phyloP scores from a whole-genome alignment of 2,329 filamentous ascomycete species.

The Cyphellophora europaea region DNA sequence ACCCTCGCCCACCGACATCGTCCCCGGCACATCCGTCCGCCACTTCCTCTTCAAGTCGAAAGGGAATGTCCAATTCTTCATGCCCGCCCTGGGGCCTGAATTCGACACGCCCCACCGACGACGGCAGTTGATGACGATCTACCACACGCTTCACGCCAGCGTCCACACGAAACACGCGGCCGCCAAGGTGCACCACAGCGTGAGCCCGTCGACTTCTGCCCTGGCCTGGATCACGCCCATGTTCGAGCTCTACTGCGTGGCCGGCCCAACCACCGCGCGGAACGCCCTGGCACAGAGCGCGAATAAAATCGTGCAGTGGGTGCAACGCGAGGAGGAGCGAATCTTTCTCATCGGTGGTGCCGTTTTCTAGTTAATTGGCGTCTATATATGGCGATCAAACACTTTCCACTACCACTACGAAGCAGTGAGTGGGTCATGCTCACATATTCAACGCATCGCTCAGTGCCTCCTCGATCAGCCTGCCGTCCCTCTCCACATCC shows the following conservation, averaged over 20 bases:
- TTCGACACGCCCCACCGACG: constrained; percentile 35
- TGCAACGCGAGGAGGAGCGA: constrained; percentile 81
- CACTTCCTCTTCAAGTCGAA: constrained; percentile 96
- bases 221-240: constrained; percentile 84
- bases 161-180: constrained; percentile 79
- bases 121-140: constrained; percentile 64
- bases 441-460: constrained; percentile 34
- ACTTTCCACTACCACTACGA: background rate
- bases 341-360: constrained; percentile 97
- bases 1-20: constrained; percentile 62
- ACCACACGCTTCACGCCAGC: constrained; percentile 72
- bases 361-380: constrained; percentile 62
- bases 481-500: constrained; percentile 57
- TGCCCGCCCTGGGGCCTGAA: constrained; percentile 68
- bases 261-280: constrained; percentile 56
- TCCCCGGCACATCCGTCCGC: constrained; percentile 68
- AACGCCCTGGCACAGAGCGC: constrained; percentile 71
- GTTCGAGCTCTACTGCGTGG: constrained; percentile 95
- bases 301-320: constrained; percentile 85
- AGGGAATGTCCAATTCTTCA: constrained; percentile 89
- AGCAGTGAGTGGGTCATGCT: background rate
- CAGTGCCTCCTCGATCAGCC: constrained; percentile 56
- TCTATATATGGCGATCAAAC: background rate
- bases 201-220: constrained; percentile 59
- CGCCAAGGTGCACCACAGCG: constrained; percentile 75